Evolutionary conservation across 202 grass and related monocot species (phyloP).

Genomic region (Panicum hallii): DNA sequence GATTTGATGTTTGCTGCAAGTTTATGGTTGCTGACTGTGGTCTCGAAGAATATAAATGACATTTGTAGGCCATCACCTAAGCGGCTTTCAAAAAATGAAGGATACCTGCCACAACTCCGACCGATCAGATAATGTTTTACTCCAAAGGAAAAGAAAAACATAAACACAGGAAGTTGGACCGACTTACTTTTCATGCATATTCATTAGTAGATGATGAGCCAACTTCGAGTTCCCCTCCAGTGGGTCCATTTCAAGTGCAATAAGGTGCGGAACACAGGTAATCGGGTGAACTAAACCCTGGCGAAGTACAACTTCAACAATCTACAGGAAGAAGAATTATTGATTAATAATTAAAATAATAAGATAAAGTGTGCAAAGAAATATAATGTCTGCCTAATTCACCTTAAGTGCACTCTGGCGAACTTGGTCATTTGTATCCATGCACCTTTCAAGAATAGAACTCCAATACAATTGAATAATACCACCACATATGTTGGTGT

Average conservation of each 20-base stretch:
- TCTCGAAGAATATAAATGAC: conserved; percentile 87
- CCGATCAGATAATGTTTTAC: conserved; percentile 30
- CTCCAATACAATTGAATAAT: conserved; percentile 95
- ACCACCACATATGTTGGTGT: conserved; percentile 98
- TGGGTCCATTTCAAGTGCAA: conserved; percentile 98
- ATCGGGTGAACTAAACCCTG: conserved; percentile 99
- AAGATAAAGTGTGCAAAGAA: conserved; percentile 23
- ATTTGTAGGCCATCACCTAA: conserved; percentile 96
- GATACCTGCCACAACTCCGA: conserved; percentile 70
- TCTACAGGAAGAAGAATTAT: conserved; percentile 59
- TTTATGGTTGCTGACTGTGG: conserved; percentile 72
- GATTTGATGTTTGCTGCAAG: conserved; percentile 64
- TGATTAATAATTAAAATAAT: conserved; percentile 32
- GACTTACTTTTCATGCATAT: conserved; percentile 98
- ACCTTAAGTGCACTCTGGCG: conserved; percentile 90
- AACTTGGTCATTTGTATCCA: conserved; percentile 86
- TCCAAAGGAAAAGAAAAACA: conserved; percentile 25
- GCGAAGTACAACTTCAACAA: conserved; percentile 98
- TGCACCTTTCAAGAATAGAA: conserved; percentile 86
- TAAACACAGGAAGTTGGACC: conserved; percentile 31
- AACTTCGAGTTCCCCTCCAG: conserved; percentile 90
- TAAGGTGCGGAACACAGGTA: conserved; percentile 95
- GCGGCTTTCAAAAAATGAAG: conserved; percentile 96
- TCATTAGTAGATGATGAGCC: conserved; percentile 94
- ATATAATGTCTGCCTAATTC: conserved; percentile 30